Evolutionary conservation across 106 monocot genomes (phyloP), one percentile per base, ranked within the genome.

Genomic region (Xerophyta viscosa): DNA sequence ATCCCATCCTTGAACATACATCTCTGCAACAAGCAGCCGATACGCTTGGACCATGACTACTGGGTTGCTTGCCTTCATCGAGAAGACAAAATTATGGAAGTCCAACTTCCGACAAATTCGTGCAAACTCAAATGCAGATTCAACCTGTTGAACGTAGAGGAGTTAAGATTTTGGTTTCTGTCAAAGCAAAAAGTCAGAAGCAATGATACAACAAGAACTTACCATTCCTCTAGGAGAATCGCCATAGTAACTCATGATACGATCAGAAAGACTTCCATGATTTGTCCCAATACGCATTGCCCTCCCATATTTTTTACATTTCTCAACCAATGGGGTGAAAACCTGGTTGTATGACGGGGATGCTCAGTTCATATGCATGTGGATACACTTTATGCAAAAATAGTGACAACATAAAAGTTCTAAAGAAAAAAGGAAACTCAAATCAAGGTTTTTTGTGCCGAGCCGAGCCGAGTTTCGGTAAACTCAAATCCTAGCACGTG

Each of bases 181-280:
- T 47, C 23, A 24, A 24, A 15, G 22, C 24, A 14, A 27, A 44
- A 47, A 20, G 24, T 26, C 43, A 26, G 11, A 3, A 41, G 19
- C 17, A 27, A 20, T 20, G 12, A 48, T 29, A n/a, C n/a, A n/a
- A 60, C 27, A 65, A 43, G 3, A 22, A 66, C 44, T 82, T 41
- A 99, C 90, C 90, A 99, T 99, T 74, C 98, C 98, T 52, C 98
- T 75, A 23, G 98, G 98, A 67, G 98, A 98, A 77, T 98, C 98
- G 48, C 98, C 98, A 67, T 90, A 90, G 30, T 99, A 99, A 70
- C 90, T 99, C 98, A 99, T 99, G 47, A 99, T 99, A 50, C 98
- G 85, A 60, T 99, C 98, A 57, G 98, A 99, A 66, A 99, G 83
- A 53, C 98, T 99, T 68, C 98, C 98, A 69, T 99, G 98, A 57